Percentiles rank a stretch among this genome's conserved stretches.
These are phyloP conservation scores for Trichoderma reesei DNA, from an alignment of 495 filamentous ascomycete genomes.

Conservation along the genomic window DNA sequence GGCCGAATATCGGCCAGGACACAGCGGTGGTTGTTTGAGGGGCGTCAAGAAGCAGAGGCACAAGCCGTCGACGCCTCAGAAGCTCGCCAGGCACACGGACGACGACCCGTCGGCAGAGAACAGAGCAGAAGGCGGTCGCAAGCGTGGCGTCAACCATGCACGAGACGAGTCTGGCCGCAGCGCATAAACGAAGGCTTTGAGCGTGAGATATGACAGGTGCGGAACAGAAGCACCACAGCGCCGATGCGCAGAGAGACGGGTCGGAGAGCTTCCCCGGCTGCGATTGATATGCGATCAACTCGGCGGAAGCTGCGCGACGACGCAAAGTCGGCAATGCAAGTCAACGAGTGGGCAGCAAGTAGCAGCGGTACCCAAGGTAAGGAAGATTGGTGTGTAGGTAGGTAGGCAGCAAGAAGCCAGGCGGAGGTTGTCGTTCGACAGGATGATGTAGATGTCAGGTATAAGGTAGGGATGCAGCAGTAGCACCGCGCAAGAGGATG, in stretches of 20 bases:
- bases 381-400: too few relatives aligned
- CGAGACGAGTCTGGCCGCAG: neutral
- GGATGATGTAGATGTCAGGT: neutral
- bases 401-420: too few relatives aligned
- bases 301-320: neutral
- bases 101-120: neutral
- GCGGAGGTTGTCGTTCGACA: too few relatives aligned
- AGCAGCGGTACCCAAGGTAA: too few relatives aligned
- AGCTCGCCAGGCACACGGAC: neutral
- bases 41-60: too few relatives aligned
- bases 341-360: neutral
- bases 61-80: neutral
- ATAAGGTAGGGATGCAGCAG: neutral
- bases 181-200: neutral
- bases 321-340: neutral
- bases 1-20: constrained; percentile 2
- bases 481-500: neutral
- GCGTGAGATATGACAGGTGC: neutral
- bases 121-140: neutral
- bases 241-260: neutral
- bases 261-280: neutral
- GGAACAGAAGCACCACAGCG: neutral
- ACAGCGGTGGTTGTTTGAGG: neutral
- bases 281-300: neutral
- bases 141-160: neutral